Conservation (phyloP, 495 filamentous ascomycete species). For the Aspergillus ostianus region DNA sequence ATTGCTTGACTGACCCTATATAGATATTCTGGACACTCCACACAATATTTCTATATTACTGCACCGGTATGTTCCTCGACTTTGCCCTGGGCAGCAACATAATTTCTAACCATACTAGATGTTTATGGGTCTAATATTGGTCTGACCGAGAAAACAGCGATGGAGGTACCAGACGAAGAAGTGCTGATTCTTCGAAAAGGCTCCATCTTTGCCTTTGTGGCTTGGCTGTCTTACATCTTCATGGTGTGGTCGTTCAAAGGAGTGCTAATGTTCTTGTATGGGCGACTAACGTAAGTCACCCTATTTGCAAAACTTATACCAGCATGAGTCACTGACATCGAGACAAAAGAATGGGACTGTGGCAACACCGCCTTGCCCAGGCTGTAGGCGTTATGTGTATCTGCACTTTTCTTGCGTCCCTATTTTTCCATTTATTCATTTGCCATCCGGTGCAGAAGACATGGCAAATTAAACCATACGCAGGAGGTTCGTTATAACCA, state of each 20-base stretch:
- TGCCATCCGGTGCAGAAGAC: slow-evolving; percentile 43
- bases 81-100: too few relatives aligned
- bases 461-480: slow-evolving; percentile 49
- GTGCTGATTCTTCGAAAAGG: slow-evolving; percentile 2
- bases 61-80: slow-evolving; percentile 6
- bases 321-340: not conserved
- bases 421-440: slow-evolving; percentile 38
- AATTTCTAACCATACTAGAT: slow-evolving; percentile 1
- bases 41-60: slow-evolving; percentile 9
- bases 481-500: slow-evolving; percentile 25
- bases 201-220: slow-evolving; percentile 17
- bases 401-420: slow-evolving; percentile 39
- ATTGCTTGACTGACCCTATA: not conserved
- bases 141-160: slow-evolving; percentile 10
- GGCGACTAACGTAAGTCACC: slow-evolving; percentile 43
- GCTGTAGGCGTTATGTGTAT: slow-evolving; percentile 25
- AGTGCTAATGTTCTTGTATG: slow-evolving; percentile 47
- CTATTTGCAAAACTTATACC: not conserved
- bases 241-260: slow-evolving; percentile 50
- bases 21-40: slow-evolving; percentile 15
- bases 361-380: slow-evolving; percentile 15
- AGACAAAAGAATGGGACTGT: slow-evolving; percentile 11
- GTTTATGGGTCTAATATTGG: slow-evolving; percentile 16
- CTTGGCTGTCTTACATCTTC: slow-evolving; percentile 47
- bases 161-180: slow-evolving; percentile 8